Conservation (phyloP, 1,284 basidiomycete genomes). For the Tremellales sp. region DNA sequence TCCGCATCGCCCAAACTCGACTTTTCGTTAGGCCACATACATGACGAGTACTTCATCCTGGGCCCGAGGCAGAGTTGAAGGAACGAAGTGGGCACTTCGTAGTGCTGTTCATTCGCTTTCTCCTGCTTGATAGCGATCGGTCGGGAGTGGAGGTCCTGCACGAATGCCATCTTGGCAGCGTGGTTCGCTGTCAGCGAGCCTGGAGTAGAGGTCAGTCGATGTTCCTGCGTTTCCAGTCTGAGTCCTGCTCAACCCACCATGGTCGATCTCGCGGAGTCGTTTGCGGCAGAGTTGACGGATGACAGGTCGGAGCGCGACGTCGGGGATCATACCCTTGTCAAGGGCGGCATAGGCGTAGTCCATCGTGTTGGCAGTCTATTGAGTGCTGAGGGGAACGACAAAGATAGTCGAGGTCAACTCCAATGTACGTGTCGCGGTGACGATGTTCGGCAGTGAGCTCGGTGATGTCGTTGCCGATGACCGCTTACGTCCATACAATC, state of each 20-base stretch:
- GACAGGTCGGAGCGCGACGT: constrained; percentile 58
- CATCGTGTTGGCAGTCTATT: too few relatives aligned
- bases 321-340: constrained; percentile 54
- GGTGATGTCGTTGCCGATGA: too few relatives aligned
- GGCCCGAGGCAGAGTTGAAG: constrained; percentile 63
- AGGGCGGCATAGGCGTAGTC: constrained; percentile 35
- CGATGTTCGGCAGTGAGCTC: too few relatives aligned
- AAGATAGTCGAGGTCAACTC: too few relatives aligned
- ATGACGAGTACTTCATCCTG: constrained; percentile 66
- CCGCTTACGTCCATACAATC: too few relatives aligned
- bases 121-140: constrained; percentile 65
- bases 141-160: constrained; percentile 38
- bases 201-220: neutral
- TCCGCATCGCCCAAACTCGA: constrained; percentile 68
- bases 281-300: constrained; percentile 61
- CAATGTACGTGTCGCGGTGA: too few relatives aligned
- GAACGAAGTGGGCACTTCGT: constrained; percentile 68
- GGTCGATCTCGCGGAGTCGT: constrained; percentile 61
- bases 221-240: neutral
- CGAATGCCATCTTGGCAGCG: constrained; percentile 60
- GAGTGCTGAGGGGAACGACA: too few relatives aligned
- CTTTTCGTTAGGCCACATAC: constrained; percentile 62
- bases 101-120: constrained; percentile 74
- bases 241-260: constrained; percentile 23
- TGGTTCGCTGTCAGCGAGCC: constrained; percentile 63